Evolutionary conservation across 2,329 filamentous ascomycete species (phyloP).

Genomic region (Thermothelomyces thermophilus): DNA sequence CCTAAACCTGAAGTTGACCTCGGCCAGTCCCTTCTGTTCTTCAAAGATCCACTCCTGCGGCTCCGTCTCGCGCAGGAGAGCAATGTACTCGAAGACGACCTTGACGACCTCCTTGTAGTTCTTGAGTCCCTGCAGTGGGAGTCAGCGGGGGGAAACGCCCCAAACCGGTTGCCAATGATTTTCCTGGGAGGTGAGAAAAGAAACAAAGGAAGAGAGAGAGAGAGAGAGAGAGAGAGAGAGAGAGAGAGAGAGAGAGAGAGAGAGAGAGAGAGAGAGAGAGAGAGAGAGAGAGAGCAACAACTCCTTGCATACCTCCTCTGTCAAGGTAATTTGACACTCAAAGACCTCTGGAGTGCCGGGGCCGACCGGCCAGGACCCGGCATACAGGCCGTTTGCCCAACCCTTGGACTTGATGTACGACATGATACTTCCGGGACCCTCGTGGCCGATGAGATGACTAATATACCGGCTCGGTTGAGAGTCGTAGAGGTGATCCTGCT

Average conservation of each 20-base stretch:
- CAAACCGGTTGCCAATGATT: background rate
- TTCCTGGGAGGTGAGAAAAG: too few relatives aligned
- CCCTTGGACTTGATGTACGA: constrained; percentile 85
- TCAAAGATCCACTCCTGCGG: constrained; percentile 92
- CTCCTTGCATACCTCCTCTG: constrained; percentile 60
- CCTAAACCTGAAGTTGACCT: constrained; percentile 91
- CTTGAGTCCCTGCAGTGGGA: constrained; percentile 54
- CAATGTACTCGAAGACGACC: constrained; percentile 84
- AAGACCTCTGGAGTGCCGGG: constrained; percentile 73
- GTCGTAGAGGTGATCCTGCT: constrained; percentile 74
- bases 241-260: background rate
- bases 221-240: background rate
- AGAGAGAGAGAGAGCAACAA: background rate
- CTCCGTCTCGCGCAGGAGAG: constrained; percentile 70
- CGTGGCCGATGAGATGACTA: constrained; percentile 83
- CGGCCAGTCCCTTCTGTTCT: constrained; percentile 82
- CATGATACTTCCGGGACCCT: constrained; percentile 87
- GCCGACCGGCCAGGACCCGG: constrained; percentile 68
- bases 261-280: background rate
- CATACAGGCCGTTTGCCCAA: constrained; percentile 78
- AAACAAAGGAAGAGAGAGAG: background rate
- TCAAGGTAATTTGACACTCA: constrained; percentile 70
- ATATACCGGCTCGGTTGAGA: constrained; percentile 80
- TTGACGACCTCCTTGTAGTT: constrained; percentile 78
- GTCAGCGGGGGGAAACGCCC: background rate